Conservation (phyloP, 2,329 filamentous ascomycete species). For the Pseudogymnoascus sp. region DNA sequence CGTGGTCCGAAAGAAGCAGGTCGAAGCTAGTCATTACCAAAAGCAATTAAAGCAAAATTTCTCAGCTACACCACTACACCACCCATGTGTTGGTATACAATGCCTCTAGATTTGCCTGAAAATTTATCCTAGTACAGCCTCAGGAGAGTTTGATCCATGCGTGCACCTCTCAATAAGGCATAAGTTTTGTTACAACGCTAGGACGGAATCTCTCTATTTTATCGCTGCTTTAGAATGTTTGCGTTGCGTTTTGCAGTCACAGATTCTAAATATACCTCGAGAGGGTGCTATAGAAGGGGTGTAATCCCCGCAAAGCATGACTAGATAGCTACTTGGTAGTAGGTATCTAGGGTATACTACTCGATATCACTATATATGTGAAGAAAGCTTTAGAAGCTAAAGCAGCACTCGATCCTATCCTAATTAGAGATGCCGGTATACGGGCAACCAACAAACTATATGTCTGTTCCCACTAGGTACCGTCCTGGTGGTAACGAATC, state of each 20-base stretch:
- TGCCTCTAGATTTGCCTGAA: neutral
- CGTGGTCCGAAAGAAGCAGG: neutral
- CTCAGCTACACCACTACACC: neutral
- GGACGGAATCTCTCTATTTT: neutral
- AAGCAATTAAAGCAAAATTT: neutral
- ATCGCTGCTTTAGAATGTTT: neutral
- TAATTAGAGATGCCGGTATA: neutral
- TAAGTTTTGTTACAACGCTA: neutral
- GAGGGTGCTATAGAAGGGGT: neutral
- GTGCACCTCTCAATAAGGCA: neutral
- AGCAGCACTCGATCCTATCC: neutral
- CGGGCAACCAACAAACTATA: neutral
- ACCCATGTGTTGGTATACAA: neutral
- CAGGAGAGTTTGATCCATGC: neutral
- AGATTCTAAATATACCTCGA: neutral
- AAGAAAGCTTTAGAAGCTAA: neutral
- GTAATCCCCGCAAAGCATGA: neutral
- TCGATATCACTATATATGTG: neutral
- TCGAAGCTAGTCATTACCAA: neutral
- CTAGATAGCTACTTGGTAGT: neutral
- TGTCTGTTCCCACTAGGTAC: neutral
- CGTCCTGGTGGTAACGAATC: neutral
- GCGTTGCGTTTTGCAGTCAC: neutral
- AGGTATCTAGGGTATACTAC: neutral
- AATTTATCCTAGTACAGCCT: neutral